Base-by-base conservation (phyloP, 1,139 yeast genomes). In the Blastobotrys proliferans region DNA sequence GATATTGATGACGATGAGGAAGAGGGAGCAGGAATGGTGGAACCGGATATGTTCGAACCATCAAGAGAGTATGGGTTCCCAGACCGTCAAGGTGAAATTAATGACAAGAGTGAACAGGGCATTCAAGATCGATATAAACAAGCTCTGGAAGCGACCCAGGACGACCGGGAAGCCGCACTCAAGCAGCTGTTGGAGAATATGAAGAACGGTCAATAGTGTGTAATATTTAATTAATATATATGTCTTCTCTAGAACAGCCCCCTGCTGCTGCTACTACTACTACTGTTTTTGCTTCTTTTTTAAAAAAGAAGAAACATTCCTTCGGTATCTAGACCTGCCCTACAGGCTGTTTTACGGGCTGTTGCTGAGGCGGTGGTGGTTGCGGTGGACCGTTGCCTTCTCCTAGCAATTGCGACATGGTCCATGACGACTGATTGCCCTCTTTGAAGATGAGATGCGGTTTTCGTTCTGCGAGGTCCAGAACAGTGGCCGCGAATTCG, bases 401-500 rank as follows among this genome's bases (percentile, higher is more conserved):
- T 11, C 20, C 27, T 20, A 19, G 3, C 8, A 36, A 4, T 19
- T 11, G n/a, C n/a, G 20, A 5, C 40, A 42, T 32, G 4, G 30
- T 5, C 33, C 41, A 37, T 13, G 38, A 35, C 42, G 20, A 19
- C 13, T 19, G 30, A 11, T 74, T 76, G 6, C 40, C 40, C 6
- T 19, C 17, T 33, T 45, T 42, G 58, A 83, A 81, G 13, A 86
- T 74, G 52, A 86, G 66, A 56, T 83, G 77, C 0, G 95, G 95
- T 57, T 83, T 85, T 35, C 84, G 67, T 45, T 73, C 67, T 0
- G 94, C 92, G 51, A 87, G 67, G 56, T 86, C 81, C 40, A 87
- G 60, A 8, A 87, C 80, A 0, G 95, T 83, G 61, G 83, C 84
- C 9, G 92, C 95, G 64, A 87, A 86, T 62, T 87, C 95, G 0